Conservation (phyloP, 2,329 filamentous ascomycete species). For the Arthrobotrys entomopaga region DNA sequence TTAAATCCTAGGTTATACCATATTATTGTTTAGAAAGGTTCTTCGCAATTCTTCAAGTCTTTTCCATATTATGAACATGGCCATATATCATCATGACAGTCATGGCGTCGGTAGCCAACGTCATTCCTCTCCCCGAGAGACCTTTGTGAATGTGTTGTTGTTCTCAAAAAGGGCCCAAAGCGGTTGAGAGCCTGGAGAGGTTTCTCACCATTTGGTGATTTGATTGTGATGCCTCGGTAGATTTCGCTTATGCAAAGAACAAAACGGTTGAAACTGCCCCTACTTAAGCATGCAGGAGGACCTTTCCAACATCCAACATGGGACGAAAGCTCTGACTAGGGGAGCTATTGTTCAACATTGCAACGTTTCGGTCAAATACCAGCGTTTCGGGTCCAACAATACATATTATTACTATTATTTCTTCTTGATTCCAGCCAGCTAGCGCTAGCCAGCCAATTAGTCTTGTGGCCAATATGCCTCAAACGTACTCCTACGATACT, state of each 20-base stretch:
- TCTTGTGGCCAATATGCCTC: conserved; percentile 40
- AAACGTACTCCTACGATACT: conserved; percentile 67
- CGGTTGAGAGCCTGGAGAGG: neutral
- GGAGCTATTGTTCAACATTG: neutral
- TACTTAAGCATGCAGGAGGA: conserved; percentile 27
- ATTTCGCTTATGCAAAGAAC: conserved; percentile 47
- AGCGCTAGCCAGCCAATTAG: too few species aligned
- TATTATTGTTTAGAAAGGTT: too few species aligned
- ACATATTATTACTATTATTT: neutral
- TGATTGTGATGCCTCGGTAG: conserved; percentile 45
- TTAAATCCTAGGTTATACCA: too few species aligned
- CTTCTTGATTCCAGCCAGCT: conserved; percentile 11
- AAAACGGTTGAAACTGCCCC: conserved; percentile 23
- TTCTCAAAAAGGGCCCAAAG: neutral
- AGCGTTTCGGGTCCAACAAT: neutral
- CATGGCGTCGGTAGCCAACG: too few species aligned
- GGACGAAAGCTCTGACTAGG: conserved; percentile 4
- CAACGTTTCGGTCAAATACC: conserved; percentile 17
- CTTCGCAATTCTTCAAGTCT: too few species aligned
- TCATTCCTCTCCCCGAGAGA: neutral
- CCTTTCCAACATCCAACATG: conserved; percentile 15
- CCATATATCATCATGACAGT: too few species aligned
- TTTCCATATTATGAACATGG: too few species aligned
- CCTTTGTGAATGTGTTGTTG: neutral
- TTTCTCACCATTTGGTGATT: too few species aligned